Conservation (phyloP, 2,329 filamentous ascomycete genomes). For the Fusarium continuum region DNA sequence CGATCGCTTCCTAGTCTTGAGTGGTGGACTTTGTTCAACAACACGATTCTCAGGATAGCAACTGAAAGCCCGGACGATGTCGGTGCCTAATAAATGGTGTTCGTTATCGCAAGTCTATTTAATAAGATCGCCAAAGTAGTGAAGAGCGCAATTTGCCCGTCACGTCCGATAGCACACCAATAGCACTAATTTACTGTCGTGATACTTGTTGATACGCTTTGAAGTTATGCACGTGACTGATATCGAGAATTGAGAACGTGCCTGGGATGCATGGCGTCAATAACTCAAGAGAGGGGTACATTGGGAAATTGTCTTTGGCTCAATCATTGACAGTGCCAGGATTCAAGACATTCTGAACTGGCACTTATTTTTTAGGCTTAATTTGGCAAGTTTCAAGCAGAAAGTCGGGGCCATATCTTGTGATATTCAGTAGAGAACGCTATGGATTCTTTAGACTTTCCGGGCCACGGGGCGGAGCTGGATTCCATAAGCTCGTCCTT, state of each 20-base stretch:
- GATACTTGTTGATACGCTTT: rapidly evolving
- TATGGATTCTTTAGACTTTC: neutral
- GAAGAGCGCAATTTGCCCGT: neutral
- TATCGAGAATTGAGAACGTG: neutral
- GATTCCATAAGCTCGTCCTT: slow-evolving; percentile 1
- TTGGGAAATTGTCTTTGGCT: neutral
- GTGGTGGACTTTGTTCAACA: neutral
- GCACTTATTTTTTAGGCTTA: rapidly evolving
- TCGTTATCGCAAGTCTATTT: neutral
- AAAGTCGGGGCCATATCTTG: rapidly evolving
- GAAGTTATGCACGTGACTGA: rapidly evolving
- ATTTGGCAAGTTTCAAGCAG: rapidly evolving
- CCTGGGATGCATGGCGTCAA: neutral
- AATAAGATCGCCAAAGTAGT: too few species aligned
- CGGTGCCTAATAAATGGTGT: neutral
- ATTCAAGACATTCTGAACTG: neutral
- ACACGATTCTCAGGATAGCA: neutral
- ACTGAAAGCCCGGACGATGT: neutral
- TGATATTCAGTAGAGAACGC: rapidly evolving
- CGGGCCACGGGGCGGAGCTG: neutral
- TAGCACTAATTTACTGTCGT: too few species aligned
- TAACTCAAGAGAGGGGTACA: neutral
- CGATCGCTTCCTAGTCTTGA: neutral
- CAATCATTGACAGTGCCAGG: neutral
- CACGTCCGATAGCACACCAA: neutral